Conservation (phyloP, 805 yeast species). For the Teunomyces stri region DNA sequence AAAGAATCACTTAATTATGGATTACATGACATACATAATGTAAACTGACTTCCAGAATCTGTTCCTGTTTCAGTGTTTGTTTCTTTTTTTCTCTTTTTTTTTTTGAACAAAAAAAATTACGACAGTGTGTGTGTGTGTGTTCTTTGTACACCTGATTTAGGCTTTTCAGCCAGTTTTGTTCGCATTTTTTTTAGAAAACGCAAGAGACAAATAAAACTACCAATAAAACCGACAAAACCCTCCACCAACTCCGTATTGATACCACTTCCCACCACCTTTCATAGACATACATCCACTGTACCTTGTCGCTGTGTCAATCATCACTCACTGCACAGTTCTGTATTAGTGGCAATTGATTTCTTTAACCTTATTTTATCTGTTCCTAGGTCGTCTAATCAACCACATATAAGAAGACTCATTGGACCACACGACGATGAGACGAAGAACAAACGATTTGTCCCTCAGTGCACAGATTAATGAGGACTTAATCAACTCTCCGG, state of each 20-base stretch:
- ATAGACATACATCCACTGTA: neutral
- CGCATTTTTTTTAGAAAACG: neutral
- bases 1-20: too few species aligned
- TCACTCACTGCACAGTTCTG: neutral
- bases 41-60: too few species aligned
- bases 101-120: neutral
- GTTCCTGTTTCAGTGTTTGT: neutral
- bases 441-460: conserved; percentile 7
- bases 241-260: neutral
- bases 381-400: neutral
- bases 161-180: neutral
- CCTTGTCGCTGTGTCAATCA: neutral
- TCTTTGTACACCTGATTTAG: neutral
- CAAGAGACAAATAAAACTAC: neutral
- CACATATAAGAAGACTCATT: neutral
- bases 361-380: neutral
- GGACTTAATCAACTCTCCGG: conserved; percentile 27
- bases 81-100: neutral
- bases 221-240: neutral
- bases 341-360: neutral
- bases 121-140: neutral
- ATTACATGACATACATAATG: too few species aligned
- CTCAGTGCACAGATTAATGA: conserved; percentile 15
- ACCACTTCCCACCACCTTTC: neutral
- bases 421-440: conserved; percentile 6